Conservation (phyloP, 1,284 basidiomycete genomes). For the Agroathelia rolfsii region DNA sequence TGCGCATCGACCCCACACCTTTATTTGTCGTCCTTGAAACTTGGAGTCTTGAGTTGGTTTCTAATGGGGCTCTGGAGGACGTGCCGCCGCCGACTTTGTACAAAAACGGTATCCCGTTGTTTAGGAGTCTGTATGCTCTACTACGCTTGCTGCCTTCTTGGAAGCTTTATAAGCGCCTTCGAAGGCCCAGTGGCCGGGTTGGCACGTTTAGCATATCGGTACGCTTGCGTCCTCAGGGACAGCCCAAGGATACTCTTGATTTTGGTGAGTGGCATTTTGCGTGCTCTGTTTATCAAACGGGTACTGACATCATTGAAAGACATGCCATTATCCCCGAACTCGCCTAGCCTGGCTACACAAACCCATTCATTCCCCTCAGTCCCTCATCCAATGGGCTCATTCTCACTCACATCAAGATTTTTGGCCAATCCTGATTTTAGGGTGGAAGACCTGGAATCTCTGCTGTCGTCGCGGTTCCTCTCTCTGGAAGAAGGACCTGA, state of each 20-base stretch:
- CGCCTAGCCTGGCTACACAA: slow-evolving; percentile 35
- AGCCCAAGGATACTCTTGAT: slow-evolving; percentile 17
- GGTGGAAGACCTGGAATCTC: slow-evolving; percentile 62
- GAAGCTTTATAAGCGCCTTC: slow-evolving; percentile 55
- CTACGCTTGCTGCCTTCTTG: slow-evolving; percentile 64
- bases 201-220: slow-evolving; percentile 45
- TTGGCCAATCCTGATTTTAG: slow-evolving; percentile 58
- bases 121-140: slow-evolving; percentile 64
- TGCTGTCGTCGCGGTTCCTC: slow-evolving; percentile 63
- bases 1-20: slow-evolving; percentile 58
- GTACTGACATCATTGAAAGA: slow-evolving; percentile 20
- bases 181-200: slow-evolving; percentile 27
- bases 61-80: slow-evolving; percentile 27
- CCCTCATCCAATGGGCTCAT: slow-evolving; percentile 56
- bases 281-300: slow-evolving; percentile 15
- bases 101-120: slow-evolving; percentile 72
- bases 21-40: slow-evolving; percentile 61
- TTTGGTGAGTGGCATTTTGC: slow-evolving; percentile 26
- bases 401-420: slow-evolving; percentile 52
- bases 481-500: slow-evolving; percentile 45
- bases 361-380: slow-evolving; percentile 51
- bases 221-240: slow-evolving; percentile 26
- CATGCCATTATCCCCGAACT: slow-evolving; percentile 29
- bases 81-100: slow-evolving; percentile 67
- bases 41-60: slow-evolving; percentile 49